These are phyloP conservation scores for Oryza longistaminata DNA, from an alignment of 176 grass and related monocot species.

Conservation along the genomic window DNA sequence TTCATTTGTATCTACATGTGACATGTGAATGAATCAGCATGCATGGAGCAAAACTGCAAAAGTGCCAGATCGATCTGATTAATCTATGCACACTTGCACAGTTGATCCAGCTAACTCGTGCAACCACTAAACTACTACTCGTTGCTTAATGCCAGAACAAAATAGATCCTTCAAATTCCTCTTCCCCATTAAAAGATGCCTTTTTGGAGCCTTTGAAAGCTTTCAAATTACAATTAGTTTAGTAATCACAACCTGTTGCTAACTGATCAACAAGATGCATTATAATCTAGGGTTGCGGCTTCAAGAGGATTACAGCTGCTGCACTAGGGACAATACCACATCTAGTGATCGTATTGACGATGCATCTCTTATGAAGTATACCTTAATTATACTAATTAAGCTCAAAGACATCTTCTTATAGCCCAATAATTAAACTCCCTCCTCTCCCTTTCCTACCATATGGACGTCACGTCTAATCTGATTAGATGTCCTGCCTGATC, in stretches of 20 bases:
- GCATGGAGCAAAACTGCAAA: constrained; percentile 17
- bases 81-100: constrained; percentile 42
- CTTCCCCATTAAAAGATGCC: constrained; percentile 38
- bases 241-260: constrained; percentile 25
- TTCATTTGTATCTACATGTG: constrained; percentile 40
- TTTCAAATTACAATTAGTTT: constrained; percentile 19
- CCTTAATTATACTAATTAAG: constrained; percentile 21
- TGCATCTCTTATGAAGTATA: constrained; percentile 17
- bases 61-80: constrained; percentile 39
- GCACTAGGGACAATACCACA: background rate
- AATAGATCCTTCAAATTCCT: constrained; percentile 44
- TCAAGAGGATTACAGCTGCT: background rate
- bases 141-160: constrained; percentile 36
- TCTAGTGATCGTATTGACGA: constrained; percentile 2
- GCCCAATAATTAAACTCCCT: constrained; percentile 13
- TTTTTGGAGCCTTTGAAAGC: constrained; percentile 39
- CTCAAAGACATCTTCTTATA: constrained; percentile 7
- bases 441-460: constrained; percentile 40
- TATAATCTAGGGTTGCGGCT: constrained; percentile 4
- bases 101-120: constrained; percentile 47
- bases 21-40: constrained; percentile 41
- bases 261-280: background rate
- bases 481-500: constrained; percentile 34
- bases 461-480: constrained; percentile 46
- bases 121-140: constrained; percentile 49